phyloP scores from a whole-genome alignment of 1,139 yeast species.

The Debaryomyces subglobosus region DNA sequence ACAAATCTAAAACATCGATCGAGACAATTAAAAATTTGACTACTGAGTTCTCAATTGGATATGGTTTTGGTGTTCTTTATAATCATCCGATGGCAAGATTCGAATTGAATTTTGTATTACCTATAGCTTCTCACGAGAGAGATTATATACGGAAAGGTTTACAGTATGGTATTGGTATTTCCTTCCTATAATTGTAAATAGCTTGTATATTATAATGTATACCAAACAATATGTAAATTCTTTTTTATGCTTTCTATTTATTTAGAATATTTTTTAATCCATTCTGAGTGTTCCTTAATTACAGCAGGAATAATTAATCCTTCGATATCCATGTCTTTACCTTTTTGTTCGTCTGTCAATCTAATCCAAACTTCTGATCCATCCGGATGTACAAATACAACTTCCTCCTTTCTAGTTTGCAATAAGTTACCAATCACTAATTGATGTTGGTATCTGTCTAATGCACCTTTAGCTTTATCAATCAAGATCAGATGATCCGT shows the following conservation, averaged over 20 bases:
- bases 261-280: slow-evolving; percentile 45
- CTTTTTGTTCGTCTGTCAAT: slow-evolving; percentile 45
- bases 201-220: slow-evolving; percentile 8
- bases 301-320: slow-evolving; percentile 77
- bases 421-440: slow-evolving; percentile 92
- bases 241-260: background rate
- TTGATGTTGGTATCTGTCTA: slow-evolving; percentile 86
- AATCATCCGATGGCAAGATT: slow-evolving; percentile 90
- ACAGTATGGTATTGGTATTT: slow-evolving; percentile 90
- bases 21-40: slow-evolving; percentile 28
- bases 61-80: slow-evolving; percentile 78
- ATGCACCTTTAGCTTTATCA: slow-evolving; percentile 75
- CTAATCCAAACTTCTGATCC: slow-evolving; percentile 51
- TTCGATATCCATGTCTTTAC: slow-evolving; percentile 62
- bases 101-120: slow-evolving; percentile 85
- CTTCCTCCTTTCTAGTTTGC: slow-evolving; percentile 86
- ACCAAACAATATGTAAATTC: background rate
- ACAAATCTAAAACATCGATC: slow-evolving; percentile 26
- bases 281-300: slow-evolving; percentile 57
- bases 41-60: slow-evolving; percentile 50
- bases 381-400: slow-evolving; percentile 75
- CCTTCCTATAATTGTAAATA: slow-evolving; percentile 58
- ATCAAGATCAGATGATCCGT: slow-evolving; percentile 77
- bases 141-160: slow-evolving; percentile 82
- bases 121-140: slow-evolving; percentile 62